Conservation (phyloP, 2,329 filamentous ascomycete genomes). For the Botrytis cinerea region DNA sequence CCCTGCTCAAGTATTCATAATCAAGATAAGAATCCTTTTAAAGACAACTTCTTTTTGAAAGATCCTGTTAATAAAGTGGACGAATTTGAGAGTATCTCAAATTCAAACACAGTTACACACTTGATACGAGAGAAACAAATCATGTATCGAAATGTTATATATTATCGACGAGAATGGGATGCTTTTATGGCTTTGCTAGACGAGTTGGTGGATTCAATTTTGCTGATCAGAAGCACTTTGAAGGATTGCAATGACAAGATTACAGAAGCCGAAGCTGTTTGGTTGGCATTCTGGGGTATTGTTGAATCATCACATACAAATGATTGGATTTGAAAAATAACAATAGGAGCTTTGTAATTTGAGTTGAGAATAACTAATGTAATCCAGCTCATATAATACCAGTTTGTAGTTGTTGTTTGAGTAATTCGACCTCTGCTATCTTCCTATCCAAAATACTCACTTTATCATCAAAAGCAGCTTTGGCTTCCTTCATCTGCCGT, state of each 20-base stretch:
- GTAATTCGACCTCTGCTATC: too few relatives aligned
- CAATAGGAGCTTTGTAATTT: too few relatives aligned
- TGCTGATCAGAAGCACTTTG: neutral
- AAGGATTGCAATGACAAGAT: neutral
- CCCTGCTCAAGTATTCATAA: neutral
- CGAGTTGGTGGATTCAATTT: neutral
- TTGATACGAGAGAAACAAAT: neutral
- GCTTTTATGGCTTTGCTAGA: neutral
- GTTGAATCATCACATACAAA: neutral
- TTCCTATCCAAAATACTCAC: too few relatives aligned
- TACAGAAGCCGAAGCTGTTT: neutral
- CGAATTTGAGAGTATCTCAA: neutral
- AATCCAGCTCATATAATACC: too few relatives aligned
- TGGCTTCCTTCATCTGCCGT: too few relatives aligned
- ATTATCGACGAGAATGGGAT: neutral
- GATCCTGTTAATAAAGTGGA: neutral
- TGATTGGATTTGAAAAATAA: neutral
- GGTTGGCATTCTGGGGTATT: neutral
- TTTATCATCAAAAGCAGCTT: too few relatives aligned
- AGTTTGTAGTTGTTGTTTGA: too few relatives aligned
- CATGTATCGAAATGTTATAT: neutral
- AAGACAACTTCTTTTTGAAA: neutral
- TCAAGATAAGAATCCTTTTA: neutral
- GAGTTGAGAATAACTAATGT: too few relatives aligned
- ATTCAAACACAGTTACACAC: neutral